A percentile compares a stretch with the other conserved stretches of the same genome.
These are phyloP conservation scores for Gnetum montanum DNA, from an alignment of 75 land plant genomes.

Conservation along the genomic window DNA sequence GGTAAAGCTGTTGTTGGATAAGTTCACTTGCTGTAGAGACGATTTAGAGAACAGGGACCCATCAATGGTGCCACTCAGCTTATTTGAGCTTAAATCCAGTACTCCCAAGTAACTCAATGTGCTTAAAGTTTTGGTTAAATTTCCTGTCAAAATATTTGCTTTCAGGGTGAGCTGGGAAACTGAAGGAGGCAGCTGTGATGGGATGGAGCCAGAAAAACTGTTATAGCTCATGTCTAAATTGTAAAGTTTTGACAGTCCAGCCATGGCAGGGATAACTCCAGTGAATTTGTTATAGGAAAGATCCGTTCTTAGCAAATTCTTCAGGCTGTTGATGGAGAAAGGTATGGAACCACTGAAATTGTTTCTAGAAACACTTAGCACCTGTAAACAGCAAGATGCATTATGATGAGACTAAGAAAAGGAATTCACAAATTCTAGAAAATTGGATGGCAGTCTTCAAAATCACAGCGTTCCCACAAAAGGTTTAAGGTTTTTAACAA, in stretches of 20 bases:
- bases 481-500: too few relatives aligned
- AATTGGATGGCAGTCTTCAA: too few relatives aligned
- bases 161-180: slow-evolving; percentile 6
- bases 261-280: slow-evolving; percentile 1
- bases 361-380: background rate
- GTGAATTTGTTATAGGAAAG: background rate
- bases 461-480: too few relatives aligned
- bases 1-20: slow-evolving; percentile 45
- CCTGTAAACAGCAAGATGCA: too few relatives aligned
- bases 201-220: slow-evolving; percentile 6
- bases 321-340: background rate
- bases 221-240: slow-evolving; percentile 11
- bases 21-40: slow-evolving; percentile 42
- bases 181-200: slow-evolving; percentile 8
- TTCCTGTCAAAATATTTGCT: slow-evolving; percentile 4
- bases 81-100: slow-evolving; percentile 19
- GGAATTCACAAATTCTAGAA: too few relatives aligned
- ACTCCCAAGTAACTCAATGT: slow-evolving; percentile 8
- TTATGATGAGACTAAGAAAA: too few relatives aligned
- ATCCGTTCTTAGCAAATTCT: background rate
- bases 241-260: background rate
- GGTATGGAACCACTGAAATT: background rate
- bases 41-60: slow-evolving; percentile 38
- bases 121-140: background rate
- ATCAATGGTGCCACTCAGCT: slow-evolving; percentile 25